phyloP scores from a whole-genome alignment of 1,284 basidiomycete genomes.

The Marasmius tenuissimus region DNA sequence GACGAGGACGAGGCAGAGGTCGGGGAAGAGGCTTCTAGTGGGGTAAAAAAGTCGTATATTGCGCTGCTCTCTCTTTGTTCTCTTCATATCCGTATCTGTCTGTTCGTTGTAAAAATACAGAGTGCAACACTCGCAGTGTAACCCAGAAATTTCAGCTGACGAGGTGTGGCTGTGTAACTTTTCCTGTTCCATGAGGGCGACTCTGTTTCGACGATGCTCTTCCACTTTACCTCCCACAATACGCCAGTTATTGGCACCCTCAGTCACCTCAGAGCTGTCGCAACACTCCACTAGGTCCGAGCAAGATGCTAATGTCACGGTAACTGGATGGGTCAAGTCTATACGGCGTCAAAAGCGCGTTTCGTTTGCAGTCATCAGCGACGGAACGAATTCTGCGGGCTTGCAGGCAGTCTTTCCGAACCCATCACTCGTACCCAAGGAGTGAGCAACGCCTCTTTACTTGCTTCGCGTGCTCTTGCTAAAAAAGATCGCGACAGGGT shows the following conservation, averaged over 20 bases:
- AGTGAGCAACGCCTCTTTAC: constrained; percentile 29
- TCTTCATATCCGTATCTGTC: neutral
- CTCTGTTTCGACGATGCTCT: neutral
- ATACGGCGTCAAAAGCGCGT: constrained; percentile 85
- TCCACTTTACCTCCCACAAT: neutral
- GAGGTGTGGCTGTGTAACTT: neutral
- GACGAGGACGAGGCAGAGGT: constrained; percentile 45
- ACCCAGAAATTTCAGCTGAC: too few species aligned
- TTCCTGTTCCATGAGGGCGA: neutral
- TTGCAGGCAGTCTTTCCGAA: constrained; percentile 80
- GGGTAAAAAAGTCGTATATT: neutral
- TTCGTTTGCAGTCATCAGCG: constrained; percentile 80
- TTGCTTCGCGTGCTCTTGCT: neutral
- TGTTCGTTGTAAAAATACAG: neutral
- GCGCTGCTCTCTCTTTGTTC: neutral
- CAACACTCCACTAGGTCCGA: neutral
- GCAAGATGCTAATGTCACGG: constrained; percentile 7
- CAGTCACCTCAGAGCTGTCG: neutral
- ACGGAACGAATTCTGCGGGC: constrained; percentile 70
- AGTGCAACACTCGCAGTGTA: neutral
- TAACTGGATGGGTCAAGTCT: constrained; percentile 84
- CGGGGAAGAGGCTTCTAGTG: constrained; percentile 37
- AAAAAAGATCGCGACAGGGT: constrained; percentile 37
- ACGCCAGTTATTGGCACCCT: neutral
- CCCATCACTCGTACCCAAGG: constrained; percentile 34